phyloP scores from a whole-genome alignment of 257 asterid species.

The Fraxinus pennsylvanica region DNA sequence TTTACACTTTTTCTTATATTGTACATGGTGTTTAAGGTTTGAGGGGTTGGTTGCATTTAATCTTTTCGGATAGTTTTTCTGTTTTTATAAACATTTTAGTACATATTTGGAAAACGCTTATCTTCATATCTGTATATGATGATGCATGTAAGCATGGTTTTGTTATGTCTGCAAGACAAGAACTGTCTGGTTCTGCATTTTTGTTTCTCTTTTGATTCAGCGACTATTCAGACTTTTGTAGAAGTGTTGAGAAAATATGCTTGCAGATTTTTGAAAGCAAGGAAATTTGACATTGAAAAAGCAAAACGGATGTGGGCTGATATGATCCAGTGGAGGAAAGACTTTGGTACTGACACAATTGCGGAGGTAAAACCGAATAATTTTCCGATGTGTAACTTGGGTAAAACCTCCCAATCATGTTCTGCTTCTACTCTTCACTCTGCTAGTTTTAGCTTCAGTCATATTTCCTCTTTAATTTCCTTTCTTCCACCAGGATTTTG shows the following conservation, averaged over 20 bases:
- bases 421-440: not conserved
- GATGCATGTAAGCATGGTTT: not conserved
- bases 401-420: not conserved
- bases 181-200: not conserved
- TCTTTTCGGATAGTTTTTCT: not conserved
- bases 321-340: conserved; percentile 98
- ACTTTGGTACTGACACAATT: conserved; percentile 83
- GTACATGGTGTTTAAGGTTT: not conserved
- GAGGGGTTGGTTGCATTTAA: not conserved
- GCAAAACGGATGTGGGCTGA: conserved; percentile 99
- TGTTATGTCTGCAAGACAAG: not conserved
- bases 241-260: conserved; percentile 6
- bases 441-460: conserved; percentile 2
- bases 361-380: conserved; percentile 46
- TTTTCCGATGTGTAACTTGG: not conserved
- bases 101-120: not conserved
- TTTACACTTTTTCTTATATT: not conserved
- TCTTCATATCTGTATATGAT: not conserved
- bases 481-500: conserved; percentile 66
- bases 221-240: conserved; percentile 10
- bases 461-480: conserved; percentile 8
- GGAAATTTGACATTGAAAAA: conserved; percentile 80
- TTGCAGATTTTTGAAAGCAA: conserved; percentile 89
- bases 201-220: conserved; percentile 21
- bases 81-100: not conserved